Base-by-base conservation (phyloP, 306 rosid species). In the Rosa multiflora region DNA sequence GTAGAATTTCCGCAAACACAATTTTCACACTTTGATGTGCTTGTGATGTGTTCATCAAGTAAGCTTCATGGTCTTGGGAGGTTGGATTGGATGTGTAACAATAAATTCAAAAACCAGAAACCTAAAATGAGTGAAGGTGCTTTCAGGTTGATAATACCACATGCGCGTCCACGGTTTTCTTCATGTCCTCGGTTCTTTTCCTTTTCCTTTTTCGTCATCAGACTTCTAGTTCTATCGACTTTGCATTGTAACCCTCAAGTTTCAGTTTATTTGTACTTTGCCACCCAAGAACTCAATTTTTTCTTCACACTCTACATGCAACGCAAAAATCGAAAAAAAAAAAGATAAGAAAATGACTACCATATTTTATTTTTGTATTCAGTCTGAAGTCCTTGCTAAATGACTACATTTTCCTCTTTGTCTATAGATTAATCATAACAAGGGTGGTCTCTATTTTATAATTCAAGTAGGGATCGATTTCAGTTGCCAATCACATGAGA, bases 131-230 rank as follows among this genome's bases (percentile, higher is more conserved):
- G 11, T 35, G 68, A 64, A 64, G 4, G 0, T 23, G 58, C 61
- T 46, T 47, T 32, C 61, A 40, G 13, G 10, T 49, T 40, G 11
- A 20, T 3, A 39, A 79, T 4, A 72, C 82, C 77, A 14, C 44
- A 8, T 53, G 52, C 77, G 52, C 69, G 52, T 79, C 77, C 78
- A 62, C 5, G 0, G 78, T 48, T 79, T 64, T 64, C n/a, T 26
- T 61, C 23, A 8, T 18, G 59, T 53, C 59, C 59, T 18, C 2
- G 58, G 63, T n/a, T 6, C 7, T 53, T 10, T 62, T 21, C 40
- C 68, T 62, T 13, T 5, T 64, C 20, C 9, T 64, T 35, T 62
- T 72, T 37, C 17, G 68, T 49, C 43, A 18, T 51, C 63, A 26
- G 14, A 20, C 48, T 47, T 76, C 58, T 21, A 29, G 3, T 8